Base-by-base conservation (phyloP, 495 filamentous ascomycete species). In the Tuber melanosporum region DNA sequence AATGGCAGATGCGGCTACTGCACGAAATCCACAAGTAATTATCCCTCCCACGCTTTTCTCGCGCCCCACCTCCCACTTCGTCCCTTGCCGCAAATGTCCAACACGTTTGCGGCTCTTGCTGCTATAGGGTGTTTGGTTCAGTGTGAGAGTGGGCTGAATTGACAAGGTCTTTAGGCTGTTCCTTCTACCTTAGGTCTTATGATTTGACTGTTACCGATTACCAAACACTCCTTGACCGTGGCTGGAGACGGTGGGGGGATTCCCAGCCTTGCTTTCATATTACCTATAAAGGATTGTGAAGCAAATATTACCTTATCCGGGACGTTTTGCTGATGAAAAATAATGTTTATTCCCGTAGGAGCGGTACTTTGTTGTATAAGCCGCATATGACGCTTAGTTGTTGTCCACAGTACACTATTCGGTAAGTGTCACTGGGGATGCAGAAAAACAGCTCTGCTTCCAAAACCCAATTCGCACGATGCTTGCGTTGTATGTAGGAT, bases 351-450 rank as follows among this genome's bases (percentile, higher is more conserved):
- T 72, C 70, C 36, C 39, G n/a, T 75, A 91, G 91, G 84, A 92
- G 91, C 62, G 91, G 91, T 14, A 89, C 87, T n/a, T 86, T 95
- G n/a, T 88, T 97, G 79, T 99, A 99, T 86, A 93, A 95, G 80
- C 95, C 93, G 74, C 93, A 98, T 84, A 89, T 91, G 81, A 88
- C 85, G 70, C 85, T 90, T 74, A 92, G 93, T 75, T 99, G 95
- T 82, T 99, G 95, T 83, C 93, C 94, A n/a, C 93, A 97, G 78
- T 97, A 98, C 84, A 96, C 94, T 1, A 90, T 98, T 78, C 91
- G 95, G 90, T 90, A 84, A 45, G 82, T 73, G 70, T 57, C 46
- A 78, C 49, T 46, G 42, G 75, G 43, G 57, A 43, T 22, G 49
- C 22, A n/a, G 12, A 42, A 62, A 45, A 57, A 47, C 47, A 32